Percentiles rank a stretch among this genome's conserved stretches.
phyloP scores from a whole-genome alignment of 257 asterid genomes.

The Anisodus tanguticus region DNA sequence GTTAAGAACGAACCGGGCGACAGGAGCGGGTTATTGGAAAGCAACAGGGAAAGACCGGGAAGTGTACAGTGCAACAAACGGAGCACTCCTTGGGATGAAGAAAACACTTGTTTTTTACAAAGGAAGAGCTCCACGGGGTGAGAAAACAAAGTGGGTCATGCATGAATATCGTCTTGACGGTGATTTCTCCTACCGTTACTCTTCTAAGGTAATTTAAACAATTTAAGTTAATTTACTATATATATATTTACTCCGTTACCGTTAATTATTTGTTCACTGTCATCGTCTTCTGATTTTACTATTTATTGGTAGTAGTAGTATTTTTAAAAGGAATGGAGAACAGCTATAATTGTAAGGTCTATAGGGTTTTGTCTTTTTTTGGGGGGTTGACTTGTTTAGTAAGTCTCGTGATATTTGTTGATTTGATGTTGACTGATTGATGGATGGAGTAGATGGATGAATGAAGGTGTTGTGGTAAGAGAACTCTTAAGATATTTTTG shows the following conservation, averaged over 20 bases:
- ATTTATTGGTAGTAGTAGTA: not conserved
- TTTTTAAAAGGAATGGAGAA: not conserved
- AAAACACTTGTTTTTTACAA: slow-evolving; percentile 88
- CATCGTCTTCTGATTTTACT: not conserved
- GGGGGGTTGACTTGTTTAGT: slow-evolving; percentile 14
- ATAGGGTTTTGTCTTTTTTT: slow-evolving; percentile 8
- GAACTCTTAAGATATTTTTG: not conserved
- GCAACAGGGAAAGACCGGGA: slow-evolving; percentile 82
- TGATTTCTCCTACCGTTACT: slow-evolving; percentile 68
- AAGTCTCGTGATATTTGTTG: slow-evolving; percentile 22
- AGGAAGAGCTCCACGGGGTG: slow-evolving; percentile 83
- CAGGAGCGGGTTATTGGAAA: slow-evolving; percentile 84
- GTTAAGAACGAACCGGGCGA: slow-evolving; percentile 78
- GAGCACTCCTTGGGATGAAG: slow-evolving; percentile 71
- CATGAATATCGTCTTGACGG: slow-evolving; percentile 87
- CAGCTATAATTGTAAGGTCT: not conserved
- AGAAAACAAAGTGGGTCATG: slow-evolving; percentile 93
- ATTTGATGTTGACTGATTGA: not conserved
- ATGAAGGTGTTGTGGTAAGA: not conserved
- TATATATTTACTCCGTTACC: not conserved
- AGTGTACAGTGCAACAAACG: slow-evolving; percentile 43
- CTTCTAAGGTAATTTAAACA: slow-evolving; percentile 54
- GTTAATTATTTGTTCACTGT: slow-evolving; percentile 24
- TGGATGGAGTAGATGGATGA: not conserved
- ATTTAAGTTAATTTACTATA: too few species aligned